phyloP scores from a whole-genome alignment of 768 basidiomycete genomes.

The Suillus americanus region DNA sequence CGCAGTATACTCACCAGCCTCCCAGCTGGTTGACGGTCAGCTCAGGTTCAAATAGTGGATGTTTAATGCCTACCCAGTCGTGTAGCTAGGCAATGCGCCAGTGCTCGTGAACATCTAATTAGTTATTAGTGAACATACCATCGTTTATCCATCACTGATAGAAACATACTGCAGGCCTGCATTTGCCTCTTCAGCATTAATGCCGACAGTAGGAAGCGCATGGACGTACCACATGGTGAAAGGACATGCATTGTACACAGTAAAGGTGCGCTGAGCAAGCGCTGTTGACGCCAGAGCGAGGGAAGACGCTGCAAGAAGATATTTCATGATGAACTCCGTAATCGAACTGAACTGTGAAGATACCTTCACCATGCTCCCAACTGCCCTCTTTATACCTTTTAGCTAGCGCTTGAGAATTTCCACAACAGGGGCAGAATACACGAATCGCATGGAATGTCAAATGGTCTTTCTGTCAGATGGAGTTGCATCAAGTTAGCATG shows the following conservation, averaged over 20 bases:
- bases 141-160: background rate
- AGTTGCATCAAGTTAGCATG: no score
- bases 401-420: background rate
- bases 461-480: background rate
- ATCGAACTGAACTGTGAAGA: background rate
- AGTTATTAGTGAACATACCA: background rate
- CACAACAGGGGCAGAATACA: background rate
- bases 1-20: conserved; percentile 25
- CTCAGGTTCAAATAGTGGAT: background rate
- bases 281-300: conserved; percentile 30
- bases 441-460: background rate
- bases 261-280: conserved; percentile 56
- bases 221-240: conserved; percentile 63
- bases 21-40: conserved; percentile 29
- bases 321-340: conserved; percentile 17
- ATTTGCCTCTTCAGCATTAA: background rate
- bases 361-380: background rate
- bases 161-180: conserved; percentile 46
- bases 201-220: background rate
- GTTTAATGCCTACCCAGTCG: conserved; percentile 41
- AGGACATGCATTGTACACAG: conserved; percentile 60
- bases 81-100: conserved; percentile 43
- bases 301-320: conserved; percentile 21
- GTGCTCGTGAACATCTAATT: conserved; percentile 59
- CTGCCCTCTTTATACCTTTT: background rate